phyloP scores from a whole-genome alignment of 441 rosid genomes.

The Raphanus hybrid region DNA sequence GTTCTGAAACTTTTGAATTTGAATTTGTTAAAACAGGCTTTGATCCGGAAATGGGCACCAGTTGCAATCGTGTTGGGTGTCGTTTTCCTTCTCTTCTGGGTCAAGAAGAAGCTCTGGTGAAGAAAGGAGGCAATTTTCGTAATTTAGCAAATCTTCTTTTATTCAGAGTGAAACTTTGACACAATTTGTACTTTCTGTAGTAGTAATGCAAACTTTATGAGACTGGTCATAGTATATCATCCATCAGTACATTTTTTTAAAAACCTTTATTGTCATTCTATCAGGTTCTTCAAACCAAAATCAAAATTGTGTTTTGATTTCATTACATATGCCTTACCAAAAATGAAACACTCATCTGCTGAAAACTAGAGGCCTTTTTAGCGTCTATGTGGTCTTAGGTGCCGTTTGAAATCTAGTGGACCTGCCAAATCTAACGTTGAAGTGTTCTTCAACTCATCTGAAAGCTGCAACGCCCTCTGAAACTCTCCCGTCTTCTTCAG shows the following conservation, averaged over 20 bases:
- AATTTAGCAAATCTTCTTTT: conserved; percentile 24
- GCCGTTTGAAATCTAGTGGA: conserved; percentile 67
- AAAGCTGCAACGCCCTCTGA: conserved; percentile 53
- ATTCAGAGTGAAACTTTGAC: conserved; percentile 35
- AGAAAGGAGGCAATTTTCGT: conserved; percentile 5
- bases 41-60: conserved; percentile 98
- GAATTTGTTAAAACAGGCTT: conserved; percentile 61
- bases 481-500: conserved; percentile 71
- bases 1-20: conserved; percentile 15
- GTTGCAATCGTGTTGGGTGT: conserved; percentile 94
- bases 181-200: conserved; percentile 45
- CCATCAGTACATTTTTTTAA: conserved; percentile 3
- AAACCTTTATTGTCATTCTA: conserved; percentile 21
- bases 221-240: conserved; percentile 32
- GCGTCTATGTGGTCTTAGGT: conserved; percentile 42
- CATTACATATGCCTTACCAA: neutral
- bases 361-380: neutral
- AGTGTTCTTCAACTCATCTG: conserved; percentile 68
- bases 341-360: neutral
- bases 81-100: conserved; percentile 96
- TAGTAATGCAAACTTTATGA: conserved; percentile 36
- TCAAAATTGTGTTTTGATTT: neutral
- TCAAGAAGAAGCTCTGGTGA: conserved; percentile 86
- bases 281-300: conserved; percentile 15
- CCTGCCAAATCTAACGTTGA: conserved; percentile 55